These are phyloP conservation scores for Bidens hawaiensis DNA, from an alignment of 140 eudicot genomes.

Conservation along the genomic window DNA sequence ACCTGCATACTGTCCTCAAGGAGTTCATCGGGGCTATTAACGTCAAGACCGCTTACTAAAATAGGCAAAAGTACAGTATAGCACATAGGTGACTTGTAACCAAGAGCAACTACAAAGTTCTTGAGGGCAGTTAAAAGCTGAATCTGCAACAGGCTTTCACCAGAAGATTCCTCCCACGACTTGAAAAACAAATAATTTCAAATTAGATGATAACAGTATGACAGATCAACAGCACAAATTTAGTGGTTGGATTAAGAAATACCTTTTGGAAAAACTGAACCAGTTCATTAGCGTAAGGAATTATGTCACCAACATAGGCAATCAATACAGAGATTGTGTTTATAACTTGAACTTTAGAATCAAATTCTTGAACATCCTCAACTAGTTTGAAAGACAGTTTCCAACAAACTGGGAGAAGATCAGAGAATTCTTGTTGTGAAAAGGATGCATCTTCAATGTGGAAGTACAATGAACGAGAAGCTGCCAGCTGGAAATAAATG, in stretches of 20 bases:
- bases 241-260: conserved; percentile 1
- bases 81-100: conserved; percentile 80
- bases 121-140: conserved; percentile 87
- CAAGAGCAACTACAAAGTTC: conserved; percentile 94
- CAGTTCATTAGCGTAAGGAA: conserved; percentile 78
- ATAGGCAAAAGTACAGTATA: conserved; percentile 72
- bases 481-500: conserved; percentile 64
- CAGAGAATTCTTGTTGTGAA: conserved; percentile 75
- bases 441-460: conserved; percentile 97
- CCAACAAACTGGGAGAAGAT: conserved; percentile 95
- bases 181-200: conserved; percentile 14
- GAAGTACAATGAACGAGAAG: conserved; percentile 76
- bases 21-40: conserved; percentile 90
- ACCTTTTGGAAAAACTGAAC: conserved; percentile 90
- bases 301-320: conserved; percentile 63
- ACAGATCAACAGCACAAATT: not conserved
- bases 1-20: conserved; percentile 93
- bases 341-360: conserved; percentile 96
- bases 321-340: conserved; percentile 77
- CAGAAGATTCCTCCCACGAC: conserved; percentile 98
- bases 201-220: conserved; percentile 15
- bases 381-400: conserved; percentile 73
- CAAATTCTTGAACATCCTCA: conserved; percentile 93
- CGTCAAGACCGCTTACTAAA: conserved; percentile 57
- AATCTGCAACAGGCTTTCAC: conserved; percentile 92